Evolutionary conservation across 371 early-diverging fungal genomes (phyloP), one percentile per base, ranked within the genome.

Genomic region (Syncephalastrum sp.): DNA sequence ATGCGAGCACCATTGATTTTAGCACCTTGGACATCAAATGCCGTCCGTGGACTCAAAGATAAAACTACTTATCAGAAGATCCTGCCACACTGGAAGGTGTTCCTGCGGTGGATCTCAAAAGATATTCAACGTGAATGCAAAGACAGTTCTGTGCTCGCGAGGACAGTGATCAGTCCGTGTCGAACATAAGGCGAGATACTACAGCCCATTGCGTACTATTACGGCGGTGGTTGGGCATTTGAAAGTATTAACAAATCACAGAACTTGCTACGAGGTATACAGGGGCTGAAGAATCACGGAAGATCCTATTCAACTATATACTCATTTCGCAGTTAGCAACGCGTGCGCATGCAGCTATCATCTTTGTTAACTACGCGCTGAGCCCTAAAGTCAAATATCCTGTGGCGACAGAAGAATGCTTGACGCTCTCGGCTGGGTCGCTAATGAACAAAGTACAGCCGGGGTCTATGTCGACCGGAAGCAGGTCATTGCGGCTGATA

Each of bases 401-500:
- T 14, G 50, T 45, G 4, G 56, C 64, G 12, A 15, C 43, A 17
- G 16, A 64, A 16, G 53, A 64, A 27, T 23, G 29, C 23, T 64
- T 29, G 59, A 14, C 16, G 53, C 59, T 14, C 19, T 53, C 25
- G 45, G 4, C 10, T 60, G 61, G 61, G 15, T 55, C 25, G 51
- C 33, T 16, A 51, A 51, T 15, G 23, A 42, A 15, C 48, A 56
- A 2, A 52, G 57, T 10, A 58, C 58, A 13, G 41, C 21, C 5
- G 19, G 13, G 1, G 27, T 61, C 17, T 49, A 63, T 3, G 54
- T 60, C 10, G 48, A 65, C 45, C 48, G 47, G 1, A 44, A 53
- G 4, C 47, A 56, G 16, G 65, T 49, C 13, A 38, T 64, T 3
- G 62, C 52, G 10, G 69, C 65, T 27, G 69, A 69, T 19, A 59